A percentile compares a stretch with the other conserved stretches of the same genome.
Conservation (phyloP, 306 rosid species). For the Dalbergia cochinchinensis region DNA sequence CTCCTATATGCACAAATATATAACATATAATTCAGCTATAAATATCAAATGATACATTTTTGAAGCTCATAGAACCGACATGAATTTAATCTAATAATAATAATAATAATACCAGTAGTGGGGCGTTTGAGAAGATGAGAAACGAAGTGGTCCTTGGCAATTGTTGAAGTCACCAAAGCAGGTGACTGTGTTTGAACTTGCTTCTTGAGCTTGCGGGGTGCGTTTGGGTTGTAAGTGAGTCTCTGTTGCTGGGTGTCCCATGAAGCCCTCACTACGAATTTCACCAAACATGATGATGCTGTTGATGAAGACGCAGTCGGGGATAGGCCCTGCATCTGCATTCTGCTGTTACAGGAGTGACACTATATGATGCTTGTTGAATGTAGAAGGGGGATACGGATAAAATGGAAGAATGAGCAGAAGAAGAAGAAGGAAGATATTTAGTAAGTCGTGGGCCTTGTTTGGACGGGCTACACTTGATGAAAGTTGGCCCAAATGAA, state of each 20-base stretch:
- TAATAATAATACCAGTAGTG: slow-evolving; percentile 40
- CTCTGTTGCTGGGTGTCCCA: slow-evolving; percentile 74
- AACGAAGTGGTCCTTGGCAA: slow-evolving; percentile 47
- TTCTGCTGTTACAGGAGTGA: neutral
- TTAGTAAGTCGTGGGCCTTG: neutral
- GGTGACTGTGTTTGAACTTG: slow-evolving; percentile 43
- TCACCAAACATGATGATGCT: slow-evolving; percentile 18
- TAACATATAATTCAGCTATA: neutral
- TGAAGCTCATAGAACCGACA: neutral
- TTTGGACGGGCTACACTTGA: neutral
- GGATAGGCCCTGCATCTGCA: slow-evolving; percentile 33
- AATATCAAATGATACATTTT: no score
- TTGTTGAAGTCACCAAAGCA: slow-evolving; percentile 44
- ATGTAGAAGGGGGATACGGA: neutral
- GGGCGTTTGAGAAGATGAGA: slow-evolving; percentile 73
- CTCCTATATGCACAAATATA: neutral
- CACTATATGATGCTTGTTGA: no score
- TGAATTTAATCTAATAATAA: no score
- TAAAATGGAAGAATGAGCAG: neutral
- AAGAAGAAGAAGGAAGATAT: neutral
- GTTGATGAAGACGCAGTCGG: neutral
- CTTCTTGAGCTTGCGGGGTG: slow-evolving; percentile 72
- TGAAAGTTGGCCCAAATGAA: neutral
- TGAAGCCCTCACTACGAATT: slow-evolving; percentile 59
- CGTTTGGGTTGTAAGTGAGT: slow-evolving; percentile 81